Conservation (phyloP, 352 stramenopile species). For the Globisporangium cylindrosporum region DNA sequence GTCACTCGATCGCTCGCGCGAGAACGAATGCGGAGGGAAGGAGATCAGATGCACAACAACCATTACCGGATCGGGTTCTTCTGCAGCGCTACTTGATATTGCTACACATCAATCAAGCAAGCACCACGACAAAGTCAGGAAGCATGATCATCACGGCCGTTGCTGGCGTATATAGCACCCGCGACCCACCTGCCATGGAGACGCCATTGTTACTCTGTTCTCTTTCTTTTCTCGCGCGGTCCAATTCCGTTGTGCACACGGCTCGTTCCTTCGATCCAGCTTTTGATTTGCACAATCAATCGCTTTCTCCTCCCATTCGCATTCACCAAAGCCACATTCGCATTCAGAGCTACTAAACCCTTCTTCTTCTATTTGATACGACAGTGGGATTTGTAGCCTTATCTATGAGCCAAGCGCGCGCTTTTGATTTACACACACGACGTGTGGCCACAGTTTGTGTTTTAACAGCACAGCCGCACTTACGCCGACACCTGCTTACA, state of each 20-base stretch:
- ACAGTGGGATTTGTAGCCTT: no score
- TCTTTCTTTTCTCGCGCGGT: background rate
- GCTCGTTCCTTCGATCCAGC: background rate
- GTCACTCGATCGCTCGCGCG: background rate
- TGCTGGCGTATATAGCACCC: background rate
- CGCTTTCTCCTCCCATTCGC: background rate
- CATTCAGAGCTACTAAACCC: background rate
- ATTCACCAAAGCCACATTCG: background rate
- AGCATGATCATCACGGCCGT: background rate
- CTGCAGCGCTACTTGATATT: constrained; percentile 57
- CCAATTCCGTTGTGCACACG: background rate
- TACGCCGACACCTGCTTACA: no score
- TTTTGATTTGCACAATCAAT: background rate
- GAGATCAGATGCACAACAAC: background rate
- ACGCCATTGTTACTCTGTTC: constrained; percentile 20
- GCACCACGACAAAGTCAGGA: background rate
- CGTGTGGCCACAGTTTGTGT: background rate
- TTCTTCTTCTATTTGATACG: no score
- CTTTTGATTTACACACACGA: background rate
- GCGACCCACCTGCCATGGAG: constrained; percentile 32
- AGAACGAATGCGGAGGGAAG: background rate
- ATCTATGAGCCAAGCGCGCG: background rate
- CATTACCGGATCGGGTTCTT: constrained; percentile 48
- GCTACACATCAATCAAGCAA: constrained; percentile 23
- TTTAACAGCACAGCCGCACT: background rate